Conservation (phyloP, 2,329 filamentous ascomycete species). For the Venturia pyrina region DNA sequence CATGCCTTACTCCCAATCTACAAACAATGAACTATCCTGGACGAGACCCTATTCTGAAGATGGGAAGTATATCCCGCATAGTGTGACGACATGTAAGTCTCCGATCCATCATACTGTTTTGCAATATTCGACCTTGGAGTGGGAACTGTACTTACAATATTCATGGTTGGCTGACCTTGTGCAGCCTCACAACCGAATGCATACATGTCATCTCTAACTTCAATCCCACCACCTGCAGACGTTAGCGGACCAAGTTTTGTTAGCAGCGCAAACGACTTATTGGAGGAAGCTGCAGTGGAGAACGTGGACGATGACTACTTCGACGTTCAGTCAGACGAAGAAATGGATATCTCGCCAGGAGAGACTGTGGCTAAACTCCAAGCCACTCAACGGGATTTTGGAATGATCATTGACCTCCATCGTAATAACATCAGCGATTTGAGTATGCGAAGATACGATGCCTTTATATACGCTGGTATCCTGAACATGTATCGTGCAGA, state of each 20-base stretch:
- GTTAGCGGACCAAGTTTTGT: background rate
- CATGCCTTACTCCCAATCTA: background rate
- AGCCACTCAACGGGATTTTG: conserved; percentile 21
- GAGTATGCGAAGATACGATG: conserved; percentile 32
- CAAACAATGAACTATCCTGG: background rate
- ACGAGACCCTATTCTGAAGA: background rate
- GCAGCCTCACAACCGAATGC: background rate
- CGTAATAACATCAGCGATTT: conserved; percentile 25
- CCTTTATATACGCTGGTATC: conserved; percentile 37
- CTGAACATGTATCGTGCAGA: conserved; percentile 37
- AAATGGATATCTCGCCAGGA: conserved; percentile 21
- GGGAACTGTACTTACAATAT: background rate
- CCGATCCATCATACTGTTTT: background rate
- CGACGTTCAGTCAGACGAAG: conserved; percentile 39
- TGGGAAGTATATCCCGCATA: background rate
- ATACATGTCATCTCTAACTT: background rate
- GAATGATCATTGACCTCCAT: conserved; percentile 28
- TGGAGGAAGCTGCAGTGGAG: conserved; percentile 32
- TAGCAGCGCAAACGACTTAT: conserved; percentile 20
- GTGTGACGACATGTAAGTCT: background rate
- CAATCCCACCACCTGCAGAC: conserved; percentile 8
- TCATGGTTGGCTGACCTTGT: background rate
- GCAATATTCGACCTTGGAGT: background rate
- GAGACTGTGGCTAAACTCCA: background rate
- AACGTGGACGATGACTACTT: conserved; percentile 40